Conservation (phyloP, 169 alveolate species). For the Plasmodium gonderi region DNA sequence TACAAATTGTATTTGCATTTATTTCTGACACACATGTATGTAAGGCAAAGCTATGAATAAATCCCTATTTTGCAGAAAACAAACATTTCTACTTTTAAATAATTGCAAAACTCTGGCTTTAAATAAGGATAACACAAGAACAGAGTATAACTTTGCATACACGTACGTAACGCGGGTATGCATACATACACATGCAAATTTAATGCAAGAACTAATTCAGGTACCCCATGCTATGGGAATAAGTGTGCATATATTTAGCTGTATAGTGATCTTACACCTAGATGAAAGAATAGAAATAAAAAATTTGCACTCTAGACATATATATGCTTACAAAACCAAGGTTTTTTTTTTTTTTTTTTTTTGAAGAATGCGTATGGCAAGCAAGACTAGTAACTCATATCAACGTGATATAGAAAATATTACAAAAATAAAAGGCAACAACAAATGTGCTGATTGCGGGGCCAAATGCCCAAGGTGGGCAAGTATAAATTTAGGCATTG, state of each 20-base stretch:
- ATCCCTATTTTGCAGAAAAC: too few relatives aligned
- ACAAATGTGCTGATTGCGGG: constrained; percentile 97
- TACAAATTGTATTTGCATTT: too few relatives aligned
- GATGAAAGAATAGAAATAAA: neutral
- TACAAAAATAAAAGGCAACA: constrained; percentile 89
- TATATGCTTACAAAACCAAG: neutral
- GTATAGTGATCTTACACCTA: constrained; percentile 1
- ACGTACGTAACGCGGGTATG: neutral
- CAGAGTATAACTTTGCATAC: too few relatives aligned
- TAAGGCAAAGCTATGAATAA: too few relatives aligned
- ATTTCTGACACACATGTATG: too few relatives aligned
- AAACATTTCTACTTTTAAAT: too few relatives aligned
- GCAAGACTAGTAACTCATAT: constrained; percentile 7
- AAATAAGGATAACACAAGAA: too few relatives aligned
- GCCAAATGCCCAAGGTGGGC: constrained; percentile 97
- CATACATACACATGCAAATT: too few relatives aligned
- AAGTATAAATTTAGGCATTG: constrained; percentile 94
- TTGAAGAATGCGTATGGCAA: constrained; percentile 23
- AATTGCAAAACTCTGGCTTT: too few relatives aligned
- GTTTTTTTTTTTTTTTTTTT: too few relatives aligned
- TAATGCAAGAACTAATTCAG: too few relatives aligned
- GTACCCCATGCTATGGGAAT: too few relatives aligned
- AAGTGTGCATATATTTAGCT: neutral
- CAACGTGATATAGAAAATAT: constrained; percentile 76
- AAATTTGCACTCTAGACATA: neutral